Base-by-base conservation (phyloP, 2,329 filamentous ascomycete genomes). In the Sclerotinia borealis region DNA sequence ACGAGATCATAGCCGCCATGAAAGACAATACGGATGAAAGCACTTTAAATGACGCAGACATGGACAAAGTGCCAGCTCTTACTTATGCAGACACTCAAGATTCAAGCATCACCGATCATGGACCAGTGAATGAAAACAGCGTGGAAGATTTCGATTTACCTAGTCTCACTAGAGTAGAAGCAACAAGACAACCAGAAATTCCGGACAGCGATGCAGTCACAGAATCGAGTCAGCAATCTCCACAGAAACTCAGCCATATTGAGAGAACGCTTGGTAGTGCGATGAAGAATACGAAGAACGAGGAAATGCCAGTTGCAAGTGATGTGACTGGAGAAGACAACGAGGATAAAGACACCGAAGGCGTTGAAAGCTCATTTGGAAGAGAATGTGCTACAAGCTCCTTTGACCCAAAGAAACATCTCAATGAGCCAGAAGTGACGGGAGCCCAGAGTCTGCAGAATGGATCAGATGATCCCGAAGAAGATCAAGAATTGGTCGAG, bases 171-270 rank as follows among this genome's bases (percentile, higher is more conserved):
- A 29, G 31, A 22, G 27, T n/a, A 25, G 13, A 37, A 29, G 27
- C 17, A 43, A 9, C 1, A 17, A 43, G 31, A n/a, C 37, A 43
- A 17, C 15, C 2, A 25, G 63, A 64, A 36, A 63, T 65, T 48
- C 63, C 60, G 22, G 63, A 65, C 22, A 65, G 63, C 34, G 63
- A 65, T 43, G 63, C 22, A 29, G 25, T 58, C 34, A 48, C 58
- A 15, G 58, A 50, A 36, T 47, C 59, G 22, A 61, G 59, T 61
- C 36, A 54, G 17, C 59, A 34, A 22, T 55, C 36, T 29, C 48
- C 49, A 9, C 36, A 45, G 29, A 55, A 61, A 7, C 27, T 34
- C 7, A 13, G 17, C 15, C 36, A 43, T 39, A 37, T 27, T 31
- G 10, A 17, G 11, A 36, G 15, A 10, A 22, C n/a, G 45, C 13